Conservation (phyloP, 2,329 filamentous ascomycete species). For the Fusarium lyarnte region DNA sequence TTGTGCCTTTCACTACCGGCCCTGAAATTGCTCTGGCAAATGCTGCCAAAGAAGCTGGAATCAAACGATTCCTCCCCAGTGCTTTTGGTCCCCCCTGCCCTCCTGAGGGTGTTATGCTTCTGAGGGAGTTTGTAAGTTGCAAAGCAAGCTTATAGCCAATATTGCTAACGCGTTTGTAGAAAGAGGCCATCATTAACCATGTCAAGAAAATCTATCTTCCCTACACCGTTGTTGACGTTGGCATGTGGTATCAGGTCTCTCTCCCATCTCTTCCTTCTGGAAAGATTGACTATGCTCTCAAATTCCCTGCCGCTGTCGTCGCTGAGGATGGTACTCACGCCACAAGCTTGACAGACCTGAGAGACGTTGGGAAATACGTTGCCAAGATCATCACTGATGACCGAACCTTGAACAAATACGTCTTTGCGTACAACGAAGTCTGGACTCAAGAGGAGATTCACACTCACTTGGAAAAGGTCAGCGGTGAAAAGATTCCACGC, state of each 20-base stretch:
- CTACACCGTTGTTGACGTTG: constrained; percentile 67
- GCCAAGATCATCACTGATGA: constrained; percentile 61
- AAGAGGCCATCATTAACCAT: constrained; percentile 61
- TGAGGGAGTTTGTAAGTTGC: constrained; percentile 13
- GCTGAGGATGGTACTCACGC: constrained; percentile 56
- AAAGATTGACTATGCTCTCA: constrained; percentile 44
- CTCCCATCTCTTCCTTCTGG: constrained; percentile 44
- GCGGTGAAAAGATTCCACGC: constrained; percentile 57
- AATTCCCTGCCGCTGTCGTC: constrained; percentile 49
- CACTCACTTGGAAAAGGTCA: constrained; percentile 56
- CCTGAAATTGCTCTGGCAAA: constrained; percentile 16
- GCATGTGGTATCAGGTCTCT: constrained; percentile 66
- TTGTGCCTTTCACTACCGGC: background rate
- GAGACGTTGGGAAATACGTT: constrained; percentile 64
- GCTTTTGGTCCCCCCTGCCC: constrained; percentile 14
- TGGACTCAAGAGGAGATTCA: constrained; percentile 58
- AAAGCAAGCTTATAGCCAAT: background rate
- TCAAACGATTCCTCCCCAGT: constrained; percentile 31
- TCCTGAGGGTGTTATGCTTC: constrained; percentile 16
- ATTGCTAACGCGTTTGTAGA: constrained; percentile 38
- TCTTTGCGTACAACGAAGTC: constrained; percentile 60
- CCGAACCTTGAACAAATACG: constrained; percentile 62
- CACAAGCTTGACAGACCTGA: constrained; percentile 57
- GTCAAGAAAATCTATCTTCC: constrained; percentile 59
- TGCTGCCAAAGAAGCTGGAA: constrained; percentile 25